Percentiles rank a stretch among this genome's conserved stretches.
Evolutionary conservation across 768 basidiomycete genomes (phyloP).

Genomic region (Psilocybe cubensis): DNA sequence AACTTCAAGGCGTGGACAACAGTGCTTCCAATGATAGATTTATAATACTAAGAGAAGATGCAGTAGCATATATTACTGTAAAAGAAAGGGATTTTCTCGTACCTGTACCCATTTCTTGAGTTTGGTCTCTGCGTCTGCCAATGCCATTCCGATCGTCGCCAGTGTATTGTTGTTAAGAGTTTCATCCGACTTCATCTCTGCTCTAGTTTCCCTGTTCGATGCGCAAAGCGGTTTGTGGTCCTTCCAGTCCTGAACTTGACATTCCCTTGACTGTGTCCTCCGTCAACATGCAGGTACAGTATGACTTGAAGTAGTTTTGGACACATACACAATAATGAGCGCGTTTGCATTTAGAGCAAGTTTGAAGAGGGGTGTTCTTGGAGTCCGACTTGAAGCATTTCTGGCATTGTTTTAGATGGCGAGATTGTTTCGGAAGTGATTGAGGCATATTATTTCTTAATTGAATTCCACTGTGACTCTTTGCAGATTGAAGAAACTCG

Average conservation of each 20-base stretch:
- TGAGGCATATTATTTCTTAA: not conserved
- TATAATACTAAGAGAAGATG: not conserved
- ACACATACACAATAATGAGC: conserved; percentile 12
- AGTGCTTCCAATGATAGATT: not conserved
- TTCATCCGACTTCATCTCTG: conserved; percentile 2
- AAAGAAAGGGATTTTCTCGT: not conserved
- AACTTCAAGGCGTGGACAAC: not conserved
- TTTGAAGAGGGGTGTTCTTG: not conserved
- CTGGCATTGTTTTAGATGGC: conserved; percentile 13
- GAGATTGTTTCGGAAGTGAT: not conserved
- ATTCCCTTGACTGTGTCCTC: conserved; percentile 3
- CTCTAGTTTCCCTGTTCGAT: conserved; percentile 2
- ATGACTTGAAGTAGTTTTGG: not conserved
- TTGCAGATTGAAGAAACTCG: too few relatives aligned
- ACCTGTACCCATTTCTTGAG: conserved; percentile 14
- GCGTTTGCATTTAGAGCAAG: conserved; percentile 14
- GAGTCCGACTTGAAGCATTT: conserved; percentile 9
- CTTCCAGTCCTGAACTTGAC: conserved; percentile 6
- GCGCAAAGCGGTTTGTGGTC: conserved; percentile 8
- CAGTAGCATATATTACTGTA: not conserved
- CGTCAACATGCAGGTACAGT: not conserved
- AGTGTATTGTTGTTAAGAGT: not conserved
- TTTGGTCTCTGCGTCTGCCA: conserved; percentile 4
- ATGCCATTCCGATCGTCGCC: not conserved
- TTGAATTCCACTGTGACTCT: too few relatives aligned